Base-by-base conservation (phyloP, 345 rosid genomes). In the Eucalyptus lansdowneana region DNA sequence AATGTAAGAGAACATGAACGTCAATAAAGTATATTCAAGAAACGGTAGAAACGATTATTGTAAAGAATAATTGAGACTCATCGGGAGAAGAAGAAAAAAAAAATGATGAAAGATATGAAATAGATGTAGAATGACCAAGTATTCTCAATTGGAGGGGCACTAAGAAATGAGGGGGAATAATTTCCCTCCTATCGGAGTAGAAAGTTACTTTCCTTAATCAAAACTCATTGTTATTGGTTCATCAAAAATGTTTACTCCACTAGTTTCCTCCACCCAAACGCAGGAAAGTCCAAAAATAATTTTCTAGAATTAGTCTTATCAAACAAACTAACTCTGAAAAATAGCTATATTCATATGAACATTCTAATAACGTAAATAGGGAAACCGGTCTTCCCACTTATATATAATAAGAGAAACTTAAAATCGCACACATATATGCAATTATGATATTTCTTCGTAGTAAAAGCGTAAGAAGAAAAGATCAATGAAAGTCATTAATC, bases 391-490 rank as follows among this genome's bases (percentile, higher is more conserved):
- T 65, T n/a, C 2, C 37, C 37, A 7, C 67, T 60, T 25, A 6
- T 11, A 11, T 27, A 5, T 27, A 25, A 58, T 58, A 58, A 58
- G 7, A 58, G 14, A 27, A 58, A 58, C 67, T 58, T 58, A 27
- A 58, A 25, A 58, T 25, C n/a, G 15, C n/a, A 27, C 65, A 58
- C 0, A 11, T 5, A 58, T 25, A 24, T 58, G 2, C 0, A 25
- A 58, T 58, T 12, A 11, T 60, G 67, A 60, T 5, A 60, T 60
- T 65, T 65, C 19, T 65, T 14, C 3, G 9, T n/a, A 14, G 11
- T n/a, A n/a, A 65, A 65, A 14, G 76, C 37, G 1, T 0, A 4
- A n/a, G 37, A 65, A 29, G 76, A 65, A 14, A 65, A n/a, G 11
- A 65, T 31, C 11, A n/a, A 67, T n/a, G 10, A 8, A 31, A 67